Evolutionary conservation across 352 stramenopile species (phyloP).

Genomic region (Globisporangium cylindrosporum): DNA sequence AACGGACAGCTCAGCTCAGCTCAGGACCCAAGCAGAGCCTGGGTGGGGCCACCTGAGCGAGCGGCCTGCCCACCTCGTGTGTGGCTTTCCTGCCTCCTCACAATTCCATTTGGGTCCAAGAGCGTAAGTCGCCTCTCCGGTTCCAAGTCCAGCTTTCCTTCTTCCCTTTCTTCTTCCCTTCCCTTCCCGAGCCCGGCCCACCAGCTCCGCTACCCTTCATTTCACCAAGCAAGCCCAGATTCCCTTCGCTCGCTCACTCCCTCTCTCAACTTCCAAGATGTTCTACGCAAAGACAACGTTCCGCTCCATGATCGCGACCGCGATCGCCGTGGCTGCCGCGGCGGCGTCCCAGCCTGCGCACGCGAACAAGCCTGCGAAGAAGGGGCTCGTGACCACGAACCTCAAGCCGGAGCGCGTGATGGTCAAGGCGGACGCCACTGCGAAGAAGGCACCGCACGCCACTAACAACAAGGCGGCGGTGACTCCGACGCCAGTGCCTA

Average conservation of each 20-base stretch:
- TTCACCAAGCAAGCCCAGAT: slow-evolving; percentile 1
- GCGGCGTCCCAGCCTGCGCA: slow-evolving; percentile 8
- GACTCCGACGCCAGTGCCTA: neutral
- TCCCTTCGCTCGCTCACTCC: neutral
- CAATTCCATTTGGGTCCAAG: slow-evolving; percentile 14
- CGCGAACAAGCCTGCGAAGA: slow-evolving; percentile 8
- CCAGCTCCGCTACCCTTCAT: neutral
- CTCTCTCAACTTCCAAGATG: slow-evolving; percentile 1
- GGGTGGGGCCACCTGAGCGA: neutral
- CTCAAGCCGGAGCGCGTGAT: slow-evolving; percentile 12
- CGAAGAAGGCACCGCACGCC: neutral
- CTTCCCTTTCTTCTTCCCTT: neutral
- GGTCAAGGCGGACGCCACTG: slow-evolving; percentile 5
- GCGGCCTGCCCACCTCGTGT: neutral
- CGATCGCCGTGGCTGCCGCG: slow-evolving; percentile 8
- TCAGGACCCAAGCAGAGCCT: neutral
- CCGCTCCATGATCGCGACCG: slow-evolving; percentile 11
- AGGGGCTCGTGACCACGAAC: slow-evolving; percentile 12
- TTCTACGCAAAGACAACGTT: slow-evolving; percentile 17
- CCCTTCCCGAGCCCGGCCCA: neutral
- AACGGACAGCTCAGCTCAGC: neutral
- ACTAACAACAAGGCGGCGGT: slow-evolving; percentile 5
- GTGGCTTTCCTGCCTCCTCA: slow-evolving; percentile 2
- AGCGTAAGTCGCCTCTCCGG: slow-evolving; percentile 1
- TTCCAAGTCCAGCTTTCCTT: slow-evolving; percentile 4